These are phyloP conservation scores for Rhodomyrtus psidioides DNA, from an alignment of 441 rosid species.

Conservation along the genomic window DNA sequence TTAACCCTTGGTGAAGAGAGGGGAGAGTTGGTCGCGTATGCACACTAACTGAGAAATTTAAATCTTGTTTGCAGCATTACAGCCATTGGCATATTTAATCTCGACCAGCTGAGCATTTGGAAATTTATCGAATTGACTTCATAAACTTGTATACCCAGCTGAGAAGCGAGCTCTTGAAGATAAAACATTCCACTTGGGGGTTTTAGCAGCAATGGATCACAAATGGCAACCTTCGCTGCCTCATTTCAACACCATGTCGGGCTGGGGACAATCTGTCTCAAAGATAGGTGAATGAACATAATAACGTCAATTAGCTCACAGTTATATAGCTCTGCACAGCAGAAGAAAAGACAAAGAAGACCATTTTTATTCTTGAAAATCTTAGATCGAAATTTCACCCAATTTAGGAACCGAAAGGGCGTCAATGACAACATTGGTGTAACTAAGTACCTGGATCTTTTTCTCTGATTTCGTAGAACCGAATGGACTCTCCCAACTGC, in stretches of 20 bases:
- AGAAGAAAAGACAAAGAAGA: background rate
- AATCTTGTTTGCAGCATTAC: background rate
- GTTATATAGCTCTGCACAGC: background rate
- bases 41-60: background rate
- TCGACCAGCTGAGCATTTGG: constrained; percentile 21
- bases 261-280: constrained; percentile 67
- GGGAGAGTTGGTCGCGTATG: constrained; percentile 29
- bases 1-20: background rate
- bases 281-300: constrained; percentile 8
- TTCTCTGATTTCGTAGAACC: no score
- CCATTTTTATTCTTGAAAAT: background rate
- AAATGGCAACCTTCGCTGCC: constrained; percentile 67
- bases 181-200: constrained; percentile 53
- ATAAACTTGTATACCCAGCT: constrained; percentile 47
- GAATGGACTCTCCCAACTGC: no score
- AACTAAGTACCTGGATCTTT: no score
- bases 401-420: no score
- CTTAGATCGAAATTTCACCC: no score
- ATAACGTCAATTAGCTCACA: background rate
- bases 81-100: constrained; percentile 47
- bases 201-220: constrained; percentile 70
- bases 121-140: background rate
- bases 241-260: constrained; percentile 61
- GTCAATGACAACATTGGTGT: no score
- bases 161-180: constrained; percentile 52